These are phyloP conservation scores for Suillus tomentosus DNA, from an alignment of 768 basidiomycete genomes.

Conservation along the genomic window DNA sequence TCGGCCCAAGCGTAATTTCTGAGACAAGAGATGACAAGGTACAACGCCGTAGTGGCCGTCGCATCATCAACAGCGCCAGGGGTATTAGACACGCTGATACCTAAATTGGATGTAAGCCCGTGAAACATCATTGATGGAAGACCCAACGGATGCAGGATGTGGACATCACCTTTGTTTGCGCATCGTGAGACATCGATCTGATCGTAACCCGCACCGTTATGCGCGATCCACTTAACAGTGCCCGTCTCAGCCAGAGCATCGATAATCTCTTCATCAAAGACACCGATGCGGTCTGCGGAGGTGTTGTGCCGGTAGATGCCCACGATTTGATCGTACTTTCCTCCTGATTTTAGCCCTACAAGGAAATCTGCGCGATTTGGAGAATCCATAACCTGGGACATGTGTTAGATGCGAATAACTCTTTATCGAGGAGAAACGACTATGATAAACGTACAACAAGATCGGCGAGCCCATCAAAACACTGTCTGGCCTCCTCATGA, in stretches of 20 bases:
- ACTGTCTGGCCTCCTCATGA: constrained; percentile 64
- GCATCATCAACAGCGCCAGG: constrained; percentile 90
- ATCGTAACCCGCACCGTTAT: constrained; percentile 94
- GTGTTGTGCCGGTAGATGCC: constrained; percentile 81
- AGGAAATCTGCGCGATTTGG: constrained; percentile 70
- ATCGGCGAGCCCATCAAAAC: constrained; percentile 70
- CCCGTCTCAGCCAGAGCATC: constrained; percentile 53
- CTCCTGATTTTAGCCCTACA: constrained; percentile 57
- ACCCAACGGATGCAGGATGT: background rate
- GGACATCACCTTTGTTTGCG: constrained; percentile 60
- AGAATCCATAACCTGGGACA: constrained; percentile 54
- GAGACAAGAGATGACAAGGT: constrained; percentile 75
- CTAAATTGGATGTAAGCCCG: constrained; percentile 16
- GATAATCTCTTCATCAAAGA: constrained; percentile 81
- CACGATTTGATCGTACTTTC: constrained; percentile 71
- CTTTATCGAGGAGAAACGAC: background rate
- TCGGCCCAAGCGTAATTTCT: constrained; percentile 74
- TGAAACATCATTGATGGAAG: background rate
- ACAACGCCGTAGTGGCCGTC: constrained; percentile 86
- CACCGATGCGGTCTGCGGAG: constrained; percentile 64
- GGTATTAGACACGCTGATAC: constrained; percentile 81
- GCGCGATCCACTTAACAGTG: constrained; percentile 82
- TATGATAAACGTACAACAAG: constrained; percentile 60
- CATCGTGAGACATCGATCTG: constrained; percentile 78
- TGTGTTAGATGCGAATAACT: background rate